phyloP scores from a whole-genome alignment of 1,284 basidiomycete genomes.

The Vanrija sp. region DNA sequence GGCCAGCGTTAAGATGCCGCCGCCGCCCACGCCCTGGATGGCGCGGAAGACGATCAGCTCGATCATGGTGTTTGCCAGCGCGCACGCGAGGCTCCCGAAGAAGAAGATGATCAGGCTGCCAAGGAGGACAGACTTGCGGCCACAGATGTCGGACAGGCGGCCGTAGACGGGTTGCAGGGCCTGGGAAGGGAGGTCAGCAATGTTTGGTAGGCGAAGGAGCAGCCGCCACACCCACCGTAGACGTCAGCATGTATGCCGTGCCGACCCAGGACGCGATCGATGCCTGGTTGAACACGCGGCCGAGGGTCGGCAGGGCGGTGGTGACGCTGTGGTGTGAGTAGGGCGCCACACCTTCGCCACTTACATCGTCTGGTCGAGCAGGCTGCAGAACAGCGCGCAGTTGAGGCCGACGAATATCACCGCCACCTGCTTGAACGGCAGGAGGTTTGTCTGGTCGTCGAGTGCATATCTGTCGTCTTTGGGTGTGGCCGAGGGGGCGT shows the following conservation, averaged over 20 bases:
- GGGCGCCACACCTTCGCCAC: constrained; percentile 49
- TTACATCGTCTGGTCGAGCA: constrained; percentile 49
- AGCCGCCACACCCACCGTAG: not conserved
- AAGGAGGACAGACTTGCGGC: constrained; percentile 57
- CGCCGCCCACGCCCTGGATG: constrained; percentile 28
- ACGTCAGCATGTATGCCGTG: constrained; percentile 32
- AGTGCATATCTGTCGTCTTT: constrained; percentile 43
- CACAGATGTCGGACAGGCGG: constrained; percentile 69
- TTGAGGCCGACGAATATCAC: constrained; percentile 60
- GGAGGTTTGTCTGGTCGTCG: constrained; percentile 68
- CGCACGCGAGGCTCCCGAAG: constrained; percentile 53
- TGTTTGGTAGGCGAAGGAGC: not conserved
- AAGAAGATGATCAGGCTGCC: constrained; percentile 58
- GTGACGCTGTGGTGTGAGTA: constrained; percentile 55
- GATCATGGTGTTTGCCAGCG: constrained; percentile 58
- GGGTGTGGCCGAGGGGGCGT: not conserved
- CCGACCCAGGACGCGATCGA: constrained; percentile 62
- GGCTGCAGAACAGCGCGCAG: constrained; percentile 52
- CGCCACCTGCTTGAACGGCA: constrained; percentile 62
- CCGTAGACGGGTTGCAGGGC: constrained; percentile 61
- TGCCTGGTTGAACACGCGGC: constrained; percentile 61
- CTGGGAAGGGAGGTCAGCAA: not conserved
- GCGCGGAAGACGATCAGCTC: constrained; percentile 65
- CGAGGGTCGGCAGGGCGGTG: constrained; percentile 64
- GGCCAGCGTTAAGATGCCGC: constrained; percentile 31